Evolutionary conservation across 306 rosid genomes (phyloP).

Genomic region (Urtica urens): DNA sequence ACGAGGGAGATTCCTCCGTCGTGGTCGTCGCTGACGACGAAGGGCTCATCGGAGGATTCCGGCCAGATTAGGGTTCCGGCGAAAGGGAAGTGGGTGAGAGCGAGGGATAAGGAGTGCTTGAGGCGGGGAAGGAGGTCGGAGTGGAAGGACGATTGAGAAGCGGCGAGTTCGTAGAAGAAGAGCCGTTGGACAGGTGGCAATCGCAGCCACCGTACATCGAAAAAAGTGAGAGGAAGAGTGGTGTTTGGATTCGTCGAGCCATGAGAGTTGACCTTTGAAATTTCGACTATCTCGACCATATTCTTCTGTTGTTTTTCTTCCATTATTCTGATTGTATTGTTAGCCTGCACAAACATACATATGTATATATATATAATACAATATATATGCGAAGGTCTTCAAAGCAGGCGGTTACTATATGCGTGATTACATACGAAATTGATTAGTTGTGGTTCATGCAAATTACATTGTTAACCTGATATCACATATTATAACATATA

Average conservation of each 20-base stretch:
- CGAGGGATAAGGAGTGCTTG: slow-evolving; percentile 41
- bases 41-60: slow-evolving; percentile 21
- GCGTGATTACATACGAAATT: too few species aligned
- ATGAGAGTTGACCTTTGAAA: slow-evolving; percentile 8
- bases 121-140: slow-evolving; percentile 29
- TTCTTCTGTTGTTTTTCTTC: too few species aligned
- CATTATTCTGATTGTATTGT: too few species aligned
- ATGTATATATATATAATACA: too few species aligned
- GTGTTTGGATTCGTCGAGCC: not conserved
- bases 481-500: too few species aligned
- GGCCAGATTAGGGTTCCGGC: slow-evolving; percentile 44
- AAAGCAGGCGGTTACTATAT: too few species aligned
- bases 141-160: not conserved
- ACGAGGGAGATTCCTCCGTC: slow-evolving; percentile 28
- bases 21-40: slow-evolving; percentile 15
- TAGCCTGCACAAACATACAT: too few species aligned
- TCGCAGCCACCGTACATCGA: slow-evolving; percentile 13
- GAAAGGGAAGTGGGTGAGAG: slow-evolving; percentile 49
- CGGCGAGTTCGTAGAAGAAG: slow-evolving; percentile 28
- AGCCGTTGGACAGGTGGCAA: slow-evolving; percentile 25
- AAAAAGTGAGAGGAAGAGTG: slow-evolving; percentile 3
- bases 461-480: too few species aligned
- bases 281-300: slow-evolving; percentile 9
- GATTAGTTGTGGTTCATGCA: too few species aligned
- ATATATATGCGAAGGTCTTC: too few species aligned